These are phyloP conservation scores for Mariannaea sp. DNA, from an alignment of 2,329 filamentous ascomycete species.

Conservation along the genomic window DNA sequence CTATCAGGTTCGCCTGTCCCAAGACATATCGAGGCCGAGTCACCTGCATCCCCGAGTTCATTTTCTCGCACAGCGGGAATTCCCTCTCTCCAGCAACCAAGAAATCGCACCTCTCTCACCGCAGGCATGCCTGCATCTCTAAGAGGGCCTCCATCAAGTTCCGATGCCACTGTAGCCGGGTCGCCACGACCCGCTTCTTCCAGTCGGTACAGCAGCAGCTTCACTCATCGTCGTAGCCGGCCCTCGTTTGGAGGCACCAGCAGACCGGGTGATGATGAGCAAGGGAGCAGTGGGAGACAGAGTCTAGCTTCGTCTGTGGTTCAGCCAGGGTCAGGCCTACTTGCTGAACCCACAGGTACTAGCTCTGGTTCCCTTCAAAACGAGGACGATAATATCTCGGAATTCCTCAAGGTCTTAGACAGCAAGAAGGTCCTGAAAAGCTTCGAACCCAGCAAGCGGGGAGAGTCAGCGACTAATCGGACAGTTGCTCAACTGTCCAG, in stretches of 20 bases:
- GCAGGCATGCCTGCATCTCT: conserved; percentile 77
- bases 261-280: conserved; percentile 70
- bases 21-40: conserved; percentile 54
- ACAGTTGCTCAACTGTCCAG: conserved; percentile 81
- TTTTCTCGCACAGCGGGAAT: conserved; percentile 53
- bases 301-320: conserved; percentile 71
- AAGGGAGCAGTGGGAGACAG: conserved; percentile 78
- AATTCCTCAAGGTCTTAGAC: conserved; percentile 89
- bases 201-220: conserved; percentile 92
- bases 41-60: conserved; percentile 61
- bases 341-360: conserved; percentile 71
- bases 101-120: conserved; percentile 74
- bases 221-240: conserved; percentile 80
- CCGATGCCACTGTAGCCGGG: conserved; percentile 69
- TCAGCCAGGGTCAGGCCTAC: conserved; percentile 77
- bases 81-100: conserved; percentile 56
- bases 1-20: conserved; percentile 83
- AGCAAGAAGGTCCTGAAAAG: conserved; percentile 84
- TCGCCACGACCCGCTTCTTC: conserved; percentile 80
- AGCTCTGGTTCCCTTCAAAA: conserved; percentile 70
- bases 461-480: conserved; percentile 72
- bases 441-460: conserved; percentile 70
- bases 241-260: conserved; percentile 77
- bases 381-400: conserved; percentile 91
- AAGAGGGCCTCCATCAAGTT: conserved; percentile 65